phyloP scores from a whole-genome alignment of 768 basidiomycete species.

The Grammothele lineata region DNA sequence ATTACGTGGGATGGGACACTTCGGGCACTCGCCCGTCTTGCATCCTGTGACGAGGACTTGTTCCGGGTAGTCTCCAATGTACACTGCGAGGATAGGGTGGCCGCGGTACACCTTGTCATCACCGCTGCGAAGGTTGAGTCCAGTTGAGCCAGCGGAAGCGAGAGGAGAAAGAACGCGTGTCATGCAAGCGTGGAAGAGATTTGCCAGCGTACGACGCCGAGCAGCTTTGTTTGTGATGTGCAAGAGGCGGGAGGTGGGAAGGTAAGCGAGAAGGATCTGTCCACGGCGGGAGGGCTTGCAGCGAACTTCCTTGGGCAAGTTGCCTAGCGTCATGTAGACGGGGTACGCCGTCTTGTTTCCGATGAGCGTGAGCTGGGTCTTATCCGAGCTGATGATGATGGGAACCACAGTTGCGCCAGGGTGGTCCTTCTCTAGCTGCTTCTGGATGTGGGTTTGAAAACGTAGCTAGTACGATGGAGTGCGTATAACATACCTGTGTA shows the following conservation, averaged over 20 bases:
- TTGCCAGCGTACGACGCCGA: conserved; percentile 16
- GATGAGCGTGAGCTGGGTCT: conserved; percentile 21
- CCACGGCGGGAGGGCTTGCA: conserved; percentile 21
- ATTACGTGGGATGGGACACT: conserved; percentile 7
- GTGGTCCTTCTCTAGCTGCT: conserved; percentile 11
- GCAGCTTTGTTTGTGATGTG: conserved; percentile 17
- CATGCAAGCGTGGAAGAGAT: conserved; percentile 24
- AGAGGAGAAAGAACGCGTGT: conserved; percentile 11
- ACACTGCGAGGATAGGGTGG: conserved; percentile 22
- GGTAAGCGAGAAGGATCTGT: conserved; percentile 24
- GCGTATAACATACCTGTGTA: conserved; percentile 33
- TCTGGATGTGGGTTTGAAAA: neutral
- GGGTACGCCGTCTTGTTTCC: conserved; percentile 21
- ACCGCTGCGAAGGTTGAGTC: no score
- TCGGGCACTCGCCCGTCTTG: conserved; percentile 20
- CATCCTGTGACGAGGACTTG: conserved; percentile 19
- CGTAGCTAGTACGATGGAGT: neutral
- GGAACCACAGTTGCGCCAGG: conserved; percentile 20
- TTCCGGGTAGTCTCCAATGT: conserved; percentile 24
- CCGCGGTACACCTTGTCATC: conserved; percentile 16
- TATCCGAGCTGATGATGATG: conserved; percentile 20
- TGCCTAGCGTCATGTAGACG: conserved; percentile 25
- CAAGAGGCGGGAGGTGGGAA: conserved; percentile 18
- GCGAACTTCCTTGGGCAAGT: conserved; percentile 22
- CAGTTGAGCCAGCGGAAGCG: no score